Base-by-base conservation (phyloP, 371 early-diverging fungal species). In the Lichtheimia corymbifera region DNA sequence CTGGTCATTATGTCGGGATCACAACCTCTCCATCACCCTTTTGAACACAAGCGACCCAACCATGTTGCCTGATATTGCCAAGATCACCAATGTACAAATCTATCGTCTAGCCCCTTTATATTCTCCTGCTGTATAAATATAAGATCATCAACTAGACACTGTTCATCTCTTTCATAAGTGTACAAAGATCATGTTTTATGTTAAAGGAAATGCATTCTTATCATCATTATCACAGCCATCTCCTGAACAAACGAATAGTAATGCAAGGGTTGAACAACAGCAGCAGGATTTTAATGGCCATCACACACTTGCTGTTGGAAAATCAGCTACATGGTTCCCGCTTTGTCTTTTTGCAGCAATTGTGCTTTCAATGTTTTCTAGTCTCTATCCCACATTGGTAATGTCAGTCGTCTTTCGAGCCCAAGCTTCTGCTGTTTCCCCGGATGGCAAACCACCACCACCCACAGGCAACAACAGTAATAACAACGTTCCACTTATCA, bases 1-100 rank as follows among this genome's bases (percentile, higher is more conserved):
- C 49, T 85, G 85, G 76, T 59, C 63, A 3, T 25, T 74, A 13
- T 79, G 80, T 54, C 17, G 28, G 4, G 59, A 49, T 6, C 61
- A 71, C 69, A 17, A 49, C 41, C 53, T 59, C 5, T 18, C 22
- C 41, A 44, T 40, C 57, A 59, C 22, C 50, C 57, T 18, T 53
- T 58, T n/a, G 43, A 57, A 7, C 45, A 63, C n/a, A 3, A 22
- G 5, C 1, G 68, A 76, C 53, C 18, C 17, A 45, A 62, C 28
- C 11, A 24, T 73, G 24, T 61, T 77, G 2, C 77, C 77, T 47
- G 35, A 18, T 15, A 57, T 69, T 43, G 68, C 72, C 14, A 5
- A 62, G 30, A 58, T 56, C 12, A 71, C 70, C 2, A 62, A 68
- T 57, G 74, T 77, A 20, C 68, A 74, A 60, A 44, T 78, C n/a